Conservation (phyloP, 768 basidiomycete genomes). For the Leccinum ochraceum region DNA sequence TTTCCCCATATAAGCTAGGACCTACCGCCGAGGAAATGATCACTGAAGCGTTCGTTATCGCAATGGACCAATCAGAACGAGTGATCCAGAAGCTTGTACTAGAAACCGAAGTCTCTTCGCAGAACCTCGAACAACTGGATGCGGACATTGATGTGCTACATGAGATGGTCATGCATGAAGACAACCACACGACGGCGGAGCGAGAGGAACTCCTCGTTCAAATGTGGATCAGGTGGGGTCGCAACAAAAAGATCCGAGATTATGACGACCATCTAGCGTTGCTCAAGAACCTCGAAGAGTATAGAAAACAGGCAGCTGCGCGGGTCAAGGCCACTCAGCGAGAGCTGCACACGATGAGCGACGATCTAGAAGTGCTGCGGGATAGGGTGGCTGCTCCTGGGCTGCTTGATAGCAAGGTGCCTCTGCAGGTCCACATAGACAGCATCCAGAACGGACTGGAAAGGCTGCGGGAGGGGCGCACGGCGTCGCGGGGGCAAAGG, state of each 20-base stretch:
- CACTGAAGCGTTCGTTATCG: conserved; percentile 53
- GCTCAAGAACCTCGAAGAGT: conserved; percentile 54
- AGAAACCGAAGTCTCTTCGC: conserved; percentile 62
- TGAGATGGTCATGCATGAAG: conserved; percentile 61
- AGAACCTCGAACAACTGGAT: conserved; percentile 63
- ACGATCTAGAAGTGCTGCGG: conserved; percentile 75
- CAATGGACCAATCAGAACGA: conserved; percentile 59
- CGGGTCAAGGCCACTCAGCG: conserved; percentile 70
- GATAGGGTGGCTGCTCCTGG: conserved; percentile 72
- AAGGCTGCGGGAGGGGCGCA: conserved; percentile 53
- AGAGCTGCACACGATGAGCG: conserved; percentile 60
- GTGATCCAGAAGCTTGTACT: conserved; percentile 58
- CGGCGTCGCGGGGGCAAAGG: conserved; percentile 48
- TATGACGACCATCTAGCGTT: conserved; percentile 53
- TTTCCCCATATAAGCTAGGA: conserved; percentile 42
- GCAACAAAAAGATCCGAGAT: conserved; percentile 50
- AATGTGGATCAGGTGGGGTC: conserved; percentile 71
- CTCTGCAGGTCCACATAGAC: conserved; percentile 74
- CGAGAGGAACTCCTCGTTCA: conserved; percentile 58
- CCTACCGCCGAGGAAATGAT: conserved; percentile 47
- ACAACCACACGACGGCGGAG: conserved; percentile 43
- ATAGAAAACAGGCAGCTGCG: conserved; percentile 59
- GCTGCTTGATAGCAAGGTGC: conserved; percentile 56
- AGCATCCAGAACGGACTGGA: conserved; percentile 67
- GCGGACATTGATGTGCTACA: conserved; percentile 56